Percentiles rank a stretch among this genome's conserved stretches.
Evolutionary conservation across 2,329 filamentous ascomycete genomes (phyloP).

Genomic region (Colletotrichum siamense): DNA sequence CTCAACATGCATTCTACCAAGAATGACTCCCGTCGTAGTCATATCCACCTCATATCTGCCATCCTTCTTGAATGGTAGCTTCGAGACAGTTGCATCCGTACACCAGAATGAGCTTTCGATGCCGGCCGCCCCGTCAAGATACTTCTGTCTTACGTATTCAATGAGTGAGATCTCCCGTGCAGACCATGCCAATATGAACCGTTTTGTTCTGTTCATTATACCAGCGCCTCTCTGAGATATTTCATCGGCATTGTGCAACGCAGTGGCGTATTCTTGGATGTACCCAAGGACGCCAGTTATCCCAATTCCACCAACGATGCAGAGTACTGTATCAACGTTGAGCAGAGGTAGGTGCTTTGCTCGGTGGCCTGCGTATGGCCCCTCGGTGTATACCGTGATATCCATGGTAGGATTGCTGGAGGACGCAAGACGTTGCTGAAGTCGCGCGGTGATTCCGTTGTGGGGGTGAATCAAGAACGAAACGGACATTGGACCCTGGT

Average conservation of each 20-base stretch:
- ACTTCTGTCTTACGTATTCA: slow-evolving; percentile 11
- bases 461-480: background rate
- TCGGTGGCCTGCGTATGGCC: background rate
- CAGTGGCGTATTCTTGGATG: slow-evolving; percentile 14
- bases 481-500: background rate
- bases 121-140: background rate
- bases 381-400: background rate
- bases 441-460: background rate
- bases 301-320: slow-evolving; percentile 37
- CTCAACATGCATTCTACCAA: slow-evolving; percentile 25
- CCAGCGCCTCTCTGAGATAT: background rate
- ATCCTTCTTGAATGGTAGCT: slow-evolving; percentile 24
- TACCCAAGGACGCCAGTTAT: slow-evolving; percentile 34
- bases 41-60: background rate
- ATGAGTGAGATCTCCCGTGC: slow-evolving; percentile 25
- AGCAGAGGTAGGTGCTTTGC: background rate
- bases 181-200: slow-evolving; percentile 30
- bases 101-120: slow-evolving; percentile 25
- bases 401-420: background rate
- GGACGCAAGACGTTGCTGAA: background rate
- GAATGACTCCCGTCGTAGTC: background rate
- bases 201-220: background rate
- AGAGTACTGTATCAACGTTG: slow-evolving; percentile 31
- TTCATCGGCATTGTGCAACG: background rate
- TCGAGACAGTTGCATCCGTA: slow-evolving; percentile 25